Conservation (phyloP, 2,329 filamentous ascomycete genomes). For the Thielaviopsis populi region DNA sequence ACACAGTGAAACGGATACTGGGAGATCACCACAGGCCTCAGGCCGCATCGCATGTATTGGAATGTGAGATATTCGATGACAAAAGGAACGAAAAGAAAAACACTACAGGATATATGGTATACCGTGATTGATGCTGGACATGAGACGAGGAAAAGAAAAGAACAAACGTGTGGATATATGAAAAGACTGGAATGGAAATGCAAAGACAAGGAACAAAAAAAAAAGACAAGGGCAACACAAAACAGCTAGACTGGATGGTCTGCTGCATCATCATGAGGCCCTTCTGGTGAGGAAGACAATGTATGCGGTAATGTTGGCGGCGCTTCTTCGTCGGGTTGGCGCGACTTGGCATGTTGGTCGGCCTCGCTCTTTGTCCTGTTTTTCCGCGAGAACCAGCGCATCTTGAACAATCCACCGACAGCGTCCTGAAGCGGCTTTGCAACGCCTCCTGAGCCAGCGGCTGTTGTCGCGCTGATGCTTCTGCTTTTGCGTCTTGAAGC, state of each 20-base stretch:
- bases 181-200: neutral
- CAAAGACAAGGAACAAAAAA: neutral
- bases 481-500: neutral
- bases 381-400: constrained; percentile 37
- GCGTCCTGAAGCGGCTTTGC: constrained; percentile 32
- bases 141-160: neutral
- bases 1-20: neutral
- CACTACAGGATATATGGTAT: neutral
- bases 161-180: neutral
- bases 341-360: neutral
- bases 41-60: neutral
- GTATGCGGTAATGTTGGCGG: neutral
- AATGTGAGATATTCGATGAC: neutral
- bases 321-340: neutral
- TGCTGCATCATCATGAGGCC: neutral
- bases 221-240: neutral
- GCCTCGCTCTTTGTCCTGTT: neutral
- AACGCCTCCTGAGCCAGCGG: neutral
- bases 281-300: neutral
- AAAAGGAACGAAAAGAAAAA: neutral
- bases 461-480: neutral
- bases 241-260: neutral
- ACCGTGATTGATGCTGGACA: neutral
- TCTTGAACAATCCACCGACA: constrained; percentile 36
- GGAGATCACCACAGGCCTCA: neutral